Evolutionary conservation across 2,329 filamentous ascomycete genomes (phyloP).

Genomic region (Neonectria sp.): DNA sequence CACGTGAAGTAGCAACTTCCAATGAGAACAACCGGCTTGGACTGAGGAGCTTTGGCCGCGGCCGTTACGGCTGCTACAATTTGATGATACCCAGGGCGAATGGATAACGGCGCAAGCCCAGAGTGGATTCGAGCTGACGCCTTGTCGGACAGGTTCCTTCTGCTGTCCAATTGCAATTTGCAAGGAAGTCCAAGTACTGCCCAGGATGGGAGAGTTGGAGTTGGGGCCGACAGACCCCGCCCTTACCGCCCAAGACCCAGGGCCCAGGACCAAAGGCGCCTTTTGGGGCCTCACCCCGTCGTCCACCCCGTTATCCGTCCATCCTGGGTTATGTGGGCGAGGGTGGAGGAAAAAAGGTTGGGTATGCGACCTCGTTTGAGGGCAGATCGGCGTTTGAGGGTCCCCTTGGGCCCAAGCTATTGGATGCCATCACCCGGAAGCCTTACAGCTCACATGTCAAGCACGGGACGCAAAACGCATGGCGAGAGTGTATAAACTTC

Average conservation of each 20-base stretch:
- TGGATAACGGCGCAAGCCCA: conserved; percentile 43
- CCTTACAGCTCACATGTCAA: conserved; percentile 50
- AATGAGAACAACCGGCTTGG: conserved; percentile 40
- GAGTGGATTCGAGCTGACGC: conserved; percentile 49
- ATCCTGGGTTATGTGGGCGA: conserved; percentile 29
- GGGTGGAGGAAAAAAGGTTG: conserved; percentile 30
- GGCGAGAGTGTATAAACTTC: conserved; percentile 38
- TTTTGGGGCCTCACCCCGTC: conserved; percentile 34
- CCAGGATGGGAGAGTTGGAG: conserved; percentile 14
- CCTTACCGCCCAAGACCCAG: conserved; percentile 42
- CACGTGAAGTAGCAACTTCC: conserved; percentile 47
- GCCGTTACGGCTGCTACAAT: conserved; percentile 26
- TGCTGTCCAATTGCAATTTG: conserved; percentile 44
- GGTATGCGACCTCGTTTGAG: conserved; percentile 40
- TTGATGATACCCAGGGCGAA: conserved; percentile 40
- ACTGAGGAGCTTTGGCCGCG: conserved; percentile 39
- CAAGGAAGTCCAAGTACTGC: conserved; percentile 33
- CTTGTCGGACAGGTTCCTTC: conserved; percentile 23
- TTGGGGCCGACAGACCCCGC: conserved; percentile 42
- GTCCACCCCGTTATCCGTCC: neutral
- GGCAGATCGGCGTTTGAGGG: conserved; percentile 43
- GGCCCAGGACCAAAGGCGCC: conserved; percentile 34
- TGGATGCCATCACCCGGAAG: conserved; percentile 42
- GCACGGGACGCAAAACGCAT: conserved; percentile 40
- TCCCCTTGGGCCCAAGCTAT: conserved; percentile 39